Percentiles rank a stretch among this genome's conserved stretches.
These are phyloP conservation scores for Ochromonas danica DNA, from an alignment of 108 stramenopile species.

Conservation along the genomic window DNA sequence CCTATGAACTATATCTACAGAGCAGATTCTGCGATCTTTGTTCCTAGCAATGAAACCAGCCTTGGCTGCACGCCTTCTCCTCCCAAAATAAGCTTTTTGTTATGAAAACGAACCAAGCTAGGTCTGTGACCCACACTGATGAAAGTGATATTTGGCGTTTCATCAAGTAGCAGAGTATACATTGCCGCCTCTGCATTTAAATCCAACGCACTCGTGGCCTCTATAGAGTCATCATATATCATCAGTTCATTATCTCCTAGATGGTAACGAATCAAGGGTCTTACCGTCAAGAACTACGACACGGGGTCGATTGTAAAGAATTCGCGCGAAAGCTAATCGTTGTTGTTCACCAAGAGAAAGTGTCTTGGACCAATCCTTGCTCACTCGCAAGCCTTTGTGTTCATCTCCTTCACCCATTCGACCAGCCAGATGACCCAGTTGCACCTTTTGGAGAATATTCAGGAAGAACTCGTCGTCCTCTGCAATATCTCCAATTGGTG, in stretches of 20 bases:
- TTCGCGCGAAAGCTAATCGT: slow-evolving; percentile 82
- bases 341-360: slow-evolving; percentile 93
- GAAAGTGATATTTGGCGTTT: slow-evolving; percentile 63
- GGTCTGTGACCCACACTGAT: slow-evolving; percentile 92
- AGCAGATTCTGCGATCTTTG: too few relatives aligned
- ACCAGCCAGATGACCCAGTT: slow-evolving; percentile 64
- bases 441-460: slow-evolving; percentile 67
- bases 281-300: slow-evolving; percentile 78
- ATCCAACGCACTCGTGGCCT: not conserved
- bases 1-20: too few relatives aligned
- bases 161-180: slow-evolving; percentile 66
- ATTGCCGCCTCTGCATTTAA: slow-evolving; percentile 46
- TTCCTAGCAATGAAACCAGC: too few relatives aligned
- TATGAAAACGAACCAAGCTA: slow-evolving; percentile 75
- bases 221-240: not conserved
- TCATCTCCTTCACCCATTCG: slow-evolving; percentile 58
- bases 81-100: slow-evolving; percentile 58
- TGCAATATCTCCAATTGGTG: slow-evolving; percentile 44
- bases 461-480: slow-evolving; percentile 60
- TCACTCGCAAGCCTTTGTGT: not conserved
- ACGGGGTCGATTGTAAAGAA: slow-evolving; percentile 77
- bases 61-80: not conserved
- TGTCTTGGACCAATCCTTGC: slow-evolving; percentile 78
- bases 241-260: not conserved
- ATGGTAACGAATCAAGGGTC: not conserved